Evolutionary conservation across 148 eudicot genomes (phyloP).

Genomic region (Cornus florida): DNA sequence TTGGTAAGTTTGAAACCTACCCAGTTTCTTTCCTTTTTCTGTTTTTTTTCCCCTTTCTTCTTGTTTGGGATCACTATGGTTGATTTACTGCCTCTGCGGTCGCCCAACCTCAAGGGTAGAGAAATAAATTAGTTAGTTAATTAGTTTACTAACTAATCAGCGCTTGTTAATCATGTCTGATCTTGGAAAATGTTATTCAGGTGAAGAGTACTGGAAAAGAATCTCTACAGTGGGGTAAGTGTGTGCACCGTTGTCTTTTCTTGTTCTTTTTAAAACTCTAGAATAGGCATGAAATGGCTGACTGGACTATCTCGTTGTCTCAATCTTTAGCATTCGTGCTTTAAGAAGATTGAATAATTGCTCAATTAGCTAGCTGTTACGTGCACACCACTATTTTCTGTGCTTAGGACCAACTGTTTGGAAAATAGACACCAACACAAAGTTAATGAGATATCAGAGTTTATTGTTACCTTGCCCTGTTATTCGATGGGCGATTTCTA

Average conservation of each 20-base stretch:
- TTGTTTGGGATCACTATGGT: no score
- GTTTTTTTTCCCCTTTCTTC: neutral
- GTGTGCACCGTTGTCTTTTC: neutral
- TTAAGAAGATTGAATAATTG: neutral
- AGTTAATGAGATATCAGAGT: no score
- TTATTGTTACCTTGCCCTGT: no score
- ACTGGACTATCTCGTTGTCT: neutral
- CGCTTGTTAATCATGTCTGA: no score
- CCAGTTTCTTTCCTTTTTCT: neutral
- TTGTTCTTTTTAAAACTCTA: neutral
- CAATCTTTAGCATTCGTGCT: neutral
- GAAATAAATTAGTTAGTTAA: no score
- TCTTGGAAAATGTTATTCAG: conserved; percentile 28
- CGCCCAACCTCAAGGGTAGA: no score
- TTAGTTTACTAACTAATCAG: no score
- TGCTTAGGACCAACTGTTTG: no score
- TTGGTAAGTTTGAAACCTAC: conserved; percentile 43
- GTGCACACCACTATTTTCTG: no score
- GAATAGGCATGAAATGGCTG: neutral
- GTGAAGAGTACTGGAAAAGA: conserved; percentile 88
- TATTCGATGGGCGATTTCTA: neutral
- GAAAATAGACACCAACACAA: no score
- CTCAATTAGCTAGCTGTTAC: no score
- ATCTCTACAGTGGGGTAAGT: conserved; percentile 91
- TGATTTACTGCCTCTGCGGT: no score